These are phyloP conservation scores for Hypericum androsaemum DNA, from an alignment of 345 rosid genomes.

Conservation along the genomic window DNA sequence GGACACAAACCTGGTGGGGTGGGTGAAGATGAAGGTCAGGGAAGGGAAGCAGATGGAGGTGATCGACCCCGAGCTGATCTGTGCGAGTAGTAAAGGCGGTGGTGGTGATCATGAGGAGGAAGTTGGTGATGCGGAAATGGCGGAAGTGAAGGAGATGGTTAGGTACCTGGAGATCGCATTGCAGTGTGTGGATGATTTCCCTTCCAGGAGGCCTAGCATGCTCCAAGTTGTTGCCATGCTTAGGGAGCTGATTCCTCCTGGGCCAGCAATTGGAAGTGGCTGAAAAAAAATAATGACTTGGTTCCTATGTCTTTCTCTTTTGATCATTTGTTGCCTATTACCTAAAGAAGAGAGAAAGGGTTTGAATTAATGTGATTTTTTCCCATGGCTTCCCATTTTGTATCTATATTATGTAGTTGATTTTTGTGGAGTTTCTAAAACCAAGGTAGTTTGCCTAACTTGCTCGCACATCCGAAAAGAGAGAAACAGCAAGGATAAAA, in stretches of 20 bases:
- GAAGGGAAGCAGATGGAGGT: conserved; percentile 91
- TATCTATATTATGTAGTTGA: too few species aligned
- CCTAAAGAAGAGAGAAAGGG: too few species aligned
- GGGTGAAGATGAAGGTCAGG: conserved; percentile 81
- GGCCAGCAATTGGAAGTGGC: too few species aligned
- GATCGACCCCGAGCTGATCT: conserved; percentile 62
- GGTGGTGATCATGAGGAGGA: conserved; percentile 3
- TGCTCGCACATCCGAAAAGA: too few species aligned
- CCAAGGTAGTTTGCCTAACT: too few species aligned
- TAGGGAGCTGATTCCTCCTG: conserved; percentile 35
- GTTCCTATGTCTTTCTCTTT: too few species aligned
- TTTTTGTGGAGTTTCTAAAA: too few species aligned
- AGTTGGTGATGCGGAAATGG: conserved; percentile 44
- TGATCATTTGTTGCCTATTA: too few species aligned
- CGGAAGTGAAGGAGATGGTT: conserved; percentile 65
- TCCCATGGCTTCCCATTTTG: too few species aligned
- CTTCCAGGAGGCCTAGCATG: conserved; percentile 82
- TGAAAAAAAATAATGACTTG: too few species aligned
- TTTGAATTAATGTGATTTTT: too few species aligned
- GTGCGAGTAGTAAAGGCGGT: conserved; percentile 10
- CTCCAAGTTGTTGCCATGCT: conserved; percentile 80
- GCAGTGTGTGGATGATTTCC: conserved; percentile 82
- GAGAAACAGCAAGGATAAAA: too few species aligned
- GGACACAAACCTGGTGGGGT: conserved; percentile 94
- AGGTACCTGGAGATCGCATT: conserved; percentile 71